These are phyloP conservation scores for Maudiozyma barnettii DNA, from an alignment of 805 yeast genomes.

Conservation along the genomic window DNA sequence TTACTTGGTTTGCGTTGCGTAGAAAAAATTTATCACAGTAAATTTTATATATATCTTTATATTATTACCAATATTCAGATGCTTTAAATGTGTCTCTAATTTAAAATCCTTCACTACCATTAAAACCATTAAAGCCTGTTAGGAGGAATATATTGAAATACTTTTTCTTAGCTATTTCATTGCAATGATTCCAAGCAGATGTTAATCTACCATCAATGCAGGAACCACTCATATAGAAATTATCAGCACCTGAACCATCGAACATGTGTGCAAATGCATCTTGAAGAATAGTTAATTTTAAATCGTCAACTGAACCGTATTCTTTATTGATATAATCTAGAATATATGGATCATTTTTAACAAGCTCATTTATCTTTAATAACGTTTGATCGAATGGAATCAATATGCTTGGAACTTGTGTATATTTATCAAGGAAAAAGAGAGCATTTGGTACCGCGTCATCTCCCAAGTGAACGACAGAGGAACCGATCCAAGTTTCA, in stretches of 20 bases:
- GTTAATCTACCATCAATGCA: constrained; percentile 79
- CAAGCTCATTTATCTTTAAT: constrained; percentile 40
- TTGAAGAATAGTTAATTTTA: constrained; percentile 37
- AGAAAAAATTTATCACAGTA: too few relatives aligned
- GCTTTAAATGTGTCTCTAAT: not conserved
- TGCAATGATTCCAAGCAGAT: constrained; percentile 78
- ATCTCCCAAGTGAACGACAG: constrained; percentile 74
- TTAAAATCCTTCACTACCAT: constrained; percentile 57
- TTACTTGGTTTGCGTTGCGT: too few relatives aligned
- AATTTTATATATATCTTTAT: too few relatives aligned
- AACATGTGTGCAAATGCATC: constrained; percentile 40
- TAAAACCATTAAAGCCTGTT: constrained; percentile 66
- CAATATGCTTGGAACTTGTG: constrained; percentile 68
- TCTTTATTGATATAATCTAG: constrained; percentile 46
- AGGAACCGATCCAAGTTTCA: constrained; percentile 69
- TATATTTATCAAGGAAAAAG: constrained; percentile 69
- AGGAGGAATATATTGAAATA: constrained; percentile 53
- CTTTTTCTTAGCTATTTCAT: constrained; percentile 55
- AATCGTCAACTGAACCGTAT: constrained; percentile 45
- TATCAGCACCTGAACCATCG: constrained; percentile 79
- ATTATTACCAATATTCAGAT: too few relatives aligned
- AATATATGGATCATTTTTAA: constrained; percentile 41
- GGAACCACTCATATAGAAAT: constrained; percentile 74
- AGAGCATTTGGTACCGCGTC: constrained; percentile 77
- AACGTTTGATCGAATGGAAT: constrained; percentile 61